Evolutionary conservation across 192 early-diverging fungal genomes (phyloP).

Genomic region (Coemansia sp.): DNA sequence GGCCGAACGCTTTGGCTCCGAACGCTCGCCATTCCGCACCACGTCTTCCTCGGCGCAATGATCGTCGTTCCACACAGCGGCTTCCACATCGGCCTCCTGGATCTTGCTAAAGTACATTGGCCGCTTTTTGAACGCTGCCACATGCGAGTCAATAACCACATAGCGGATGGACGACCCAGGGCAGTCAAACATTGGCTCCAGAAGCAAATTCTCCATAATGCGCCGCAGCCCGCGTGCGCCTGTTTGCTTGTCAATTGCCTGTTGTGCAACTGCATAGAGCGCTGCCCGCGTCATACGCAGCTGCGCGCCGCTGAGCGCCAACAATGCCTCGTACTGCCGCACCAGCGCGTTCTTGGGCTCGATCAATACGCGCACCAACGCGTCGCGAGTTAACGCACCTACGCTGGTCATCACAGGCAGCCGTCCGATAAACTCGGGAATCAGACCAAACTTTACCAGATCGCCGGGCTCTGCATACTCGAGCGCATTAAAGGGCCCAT

Average conservation of each 20-base stretch:
- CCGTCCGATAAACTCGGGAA: conserved; percentile 89
- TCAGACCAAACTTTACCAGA: conserved; percentile 81
- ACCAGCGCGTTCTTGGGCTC: conserved; percentile 83
- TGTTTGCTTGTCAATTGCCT: conserved; percentile 78
- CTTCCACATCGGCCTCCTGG: conserved; percentile 53
- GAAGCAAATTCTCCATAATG: conserved; percentile 82
- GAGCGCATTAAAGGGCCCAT: conserved; percentile 53
- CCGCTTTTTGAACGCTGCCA: conserved; percentile 61
- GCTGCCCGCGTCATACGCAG: conserved; percentile 72
- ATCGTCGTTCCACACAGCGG: conserved; percentile 52
- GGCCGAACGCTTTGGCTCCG: conserved; percentile 13
- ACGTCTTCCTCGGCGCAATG: not conserved
- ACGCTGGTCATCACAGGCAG: conserved; percentile 83
- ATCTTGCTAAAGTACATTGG: conserved; percentile 62
- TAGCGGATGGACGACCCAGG: conserved; percentile 71
- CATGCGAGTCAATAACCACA: conserved; percentile 71
- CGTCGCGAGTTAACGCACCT: conserved; percentile 62
- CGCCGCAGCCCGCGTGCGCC: conserved; percentile 84
- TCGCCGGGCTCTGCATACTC: conserved; percentile 74
- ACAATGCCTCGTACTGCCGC: conserved; percentile 77
- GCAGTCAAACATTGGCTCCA: conserved; percentile 80
- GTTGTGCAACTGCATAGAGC: conserved; percentile 67
- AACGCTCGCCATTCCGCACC: not conserved
- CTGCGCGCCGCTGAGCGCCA: conserved; percentile 65
- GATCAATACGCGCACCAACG: conserved; percentile 70